phyloP scores from a whole-genome alignment of 768 basidiomycete genomes.

The Guyanaporus albipodus region DNA sequence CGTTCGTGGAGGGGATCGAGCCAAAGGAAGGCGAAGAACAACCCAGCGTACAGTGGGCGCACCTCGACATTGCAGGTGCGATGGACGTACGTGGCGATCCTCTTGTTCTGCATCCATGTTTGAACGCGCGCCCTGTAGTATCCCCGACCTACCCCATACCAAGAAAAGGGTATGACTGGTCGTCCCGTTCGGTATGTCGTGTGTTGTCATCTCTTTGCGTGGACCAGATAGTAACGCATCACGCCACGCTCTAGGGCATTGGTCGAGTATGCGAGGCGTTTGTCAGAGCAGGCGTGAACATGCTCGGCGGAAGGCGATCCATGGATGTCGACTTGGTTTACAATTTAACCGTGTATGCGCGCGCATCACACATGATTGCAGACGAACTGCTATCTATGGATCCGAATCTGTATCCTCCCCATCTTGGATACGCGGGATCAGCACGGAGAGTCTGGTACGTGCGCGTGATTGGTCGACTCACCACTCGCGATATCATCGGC shows the following conservation, averaged over 20 bases:
- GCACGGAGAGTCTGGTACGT: not conserved
- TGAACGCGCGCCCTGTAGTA: constrained; percentile 31
- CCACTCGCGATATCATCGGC: constrained; percentile 19
- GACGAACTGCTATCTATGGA: not conserved
- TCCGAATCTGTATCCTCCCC: constrained; percentile 1
- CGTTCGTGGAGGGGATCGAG: constrained; percentile 74
- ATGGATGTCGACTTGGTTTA: not conserved
- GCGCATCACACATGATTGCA: no score
- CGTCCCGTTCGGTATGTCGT: constrained; percentile 70
- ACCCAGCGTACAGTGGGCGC: constrained; percentile 72
- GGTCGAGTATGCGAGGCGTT: constrained; percentile 31
- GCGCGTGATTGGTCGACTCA: constrained; percentile 8
- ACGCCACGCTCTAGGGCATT: constrained; percentile 30
- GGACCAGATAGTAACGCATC: not conserved
- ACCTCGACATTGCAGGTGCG: constrained; percentile 77
- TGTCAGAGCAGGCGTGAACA: constrained; percentile 18
- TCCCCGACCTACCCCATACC: constrained; percentile 54
- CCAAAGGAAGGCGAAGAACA: constrained; percentile 50
- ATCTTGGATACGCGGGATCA: constrained; percentile 5
- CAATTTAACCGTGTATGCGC: not conserved
- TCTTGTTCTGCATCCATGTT: constrained; percentile 6
- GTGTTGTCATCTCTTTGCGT: not conserved
- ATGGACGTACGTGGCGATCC: constrained; percentile 58
- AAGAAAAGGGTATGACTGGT: constrained; percentile 75
- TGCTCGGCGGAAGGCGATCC: not conserved